Conservation (phyloP, 2,329 filamentous ascomycete species). For the Penicillium janthinellum region DNA sequence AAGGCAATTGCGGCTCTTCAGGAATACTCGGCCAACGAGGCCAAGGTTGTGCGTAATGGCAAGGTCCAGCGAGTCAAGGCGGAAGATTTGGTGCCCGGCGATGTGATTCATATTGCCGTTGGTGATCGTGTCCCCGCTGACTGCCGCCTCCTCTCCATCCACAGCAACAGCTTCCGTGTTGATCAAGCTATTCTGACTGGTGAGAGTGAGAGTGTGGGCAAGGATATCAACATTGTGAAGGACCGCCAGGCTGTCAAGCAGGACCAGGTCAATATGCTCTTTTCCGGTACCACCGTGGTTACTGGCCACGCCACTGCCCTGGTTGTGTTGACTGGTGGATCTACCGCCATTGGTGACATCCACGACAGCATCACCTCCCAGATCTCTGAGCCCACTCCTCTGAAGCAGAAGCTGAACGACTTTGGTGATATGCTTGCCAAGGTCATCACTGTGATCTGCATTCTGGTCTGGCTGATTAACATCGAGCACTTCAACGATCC, state of each 20-base stretch:
- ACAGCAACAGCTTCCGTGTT: conserved; percentile 95
- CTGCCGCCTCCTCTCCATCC: conserved; percentile 83
- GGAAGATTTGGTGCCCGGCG: conserved; percentile 94
- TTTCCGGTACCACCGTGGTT: conserved; percentile 96
- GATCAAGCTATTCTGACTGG: conserved; percentile 97
- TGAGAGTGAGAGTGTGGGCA: conserved; percentile 95
- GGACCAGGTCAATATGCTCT: conserved; percentile 96
- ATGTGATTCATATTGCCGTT: conserved; percentile 83
- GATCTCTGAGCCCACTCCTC: conserved; percentile 92
- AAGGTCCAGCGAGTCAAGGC: conserved; percentile 82
- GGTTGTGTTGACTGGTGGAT: conserved; percentile 84
- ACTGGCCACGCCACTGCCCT: conserved; percentile 89
- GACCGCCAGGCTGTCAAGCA: conserved; percentile 91
- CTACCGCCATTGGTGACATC: conserved; percentile 96
- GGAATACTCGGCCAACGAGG: conserved; percentile 98
- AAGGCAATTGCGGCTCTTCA: conserved; percentile 97
- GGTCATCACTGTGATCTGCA: conserved; percentile 95
- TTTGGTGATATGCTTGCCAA: conserved; percentile 96
- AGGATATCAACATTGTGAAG: conserved; percentile 69
- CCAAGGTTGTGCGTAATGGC: conserved; percentile 87
- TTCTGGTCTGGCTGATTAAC: conserved; percentile 98
- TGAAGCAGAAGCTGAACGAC: conserved; percentile 98
- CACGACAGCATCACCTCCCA: conserved; percentile 98
- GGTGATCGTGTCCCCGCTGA: conserved; percentile 94
- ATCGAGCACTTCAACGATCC: conserved; percentile 96